Evolutionary conservation across 257 asterid species (phyloP).

Genomic region (Misopates orontium): DNA sequence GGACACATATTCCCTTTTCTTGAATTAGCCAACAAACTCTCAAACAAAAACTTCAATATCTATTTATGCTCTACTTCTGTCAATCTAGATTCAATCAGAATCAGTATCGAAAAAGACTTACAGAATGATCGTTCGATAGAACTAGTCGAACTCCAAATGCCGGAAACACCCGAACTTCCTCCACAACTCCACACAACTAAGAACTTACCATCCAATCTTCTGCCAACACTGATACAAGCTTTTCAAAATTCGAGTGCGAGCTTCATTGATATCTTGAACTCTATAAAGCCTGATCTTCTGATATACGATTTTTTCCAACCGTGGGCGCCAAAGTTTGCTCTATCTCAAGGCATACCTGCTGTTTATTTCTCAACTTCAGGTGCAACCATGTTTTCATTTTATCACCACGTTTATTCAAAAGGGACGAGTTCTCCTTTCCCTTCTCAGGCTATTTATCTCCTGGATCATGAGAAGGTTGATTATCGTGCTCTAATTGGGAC

Average conservation of each 20-base stretch:
- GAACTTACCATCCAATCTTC: conserved; percentile 11
- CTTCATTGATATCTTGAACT: conserved; percentile 3
- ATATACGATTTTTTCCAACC: conserved; percentile 19
- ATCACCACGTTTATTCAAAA: neutral
- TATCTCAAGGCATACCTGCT: neutral
- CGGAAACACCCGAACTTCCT: conserved; percentile 16
- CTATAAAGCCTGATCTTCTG: conserved; percentile 14
- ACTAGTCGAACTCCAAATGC: neutral
- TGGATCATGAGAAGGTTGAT: neutral
- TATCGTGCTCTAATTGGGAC: neutral
- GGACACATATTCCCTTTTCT: conserved; percentile 1
- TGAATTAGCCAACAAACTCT: conserved; percentile 40
- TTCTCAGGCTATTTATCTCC: neutral
- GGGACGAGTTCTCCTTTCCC: conserved; percentile 3
- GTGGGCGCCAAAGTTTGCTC: conserved; percentile 15
- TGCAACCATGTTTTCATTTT: neutral
- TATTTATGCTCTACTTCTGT: conserved; percentile 21
- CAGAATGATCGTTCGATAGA: conserved; percentile 4
- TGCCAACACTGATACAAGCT: conserved; percentile 8
- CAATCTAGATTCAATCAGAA: conserved; percentile 17
- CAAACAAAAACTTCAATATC: conserved; percentile 23
- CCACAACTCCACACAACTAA: conserved; percentile 22
- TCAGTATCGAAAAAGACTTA: neutral
- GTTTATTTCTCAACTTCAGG: neutral
- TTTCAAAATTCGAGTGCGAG: neutral